Evolutionary conservation across 129 eudicot genomes (phyloP), one percentile per base, ranked within the genome.

Genomic region (Lactuca sativa): DNA sequence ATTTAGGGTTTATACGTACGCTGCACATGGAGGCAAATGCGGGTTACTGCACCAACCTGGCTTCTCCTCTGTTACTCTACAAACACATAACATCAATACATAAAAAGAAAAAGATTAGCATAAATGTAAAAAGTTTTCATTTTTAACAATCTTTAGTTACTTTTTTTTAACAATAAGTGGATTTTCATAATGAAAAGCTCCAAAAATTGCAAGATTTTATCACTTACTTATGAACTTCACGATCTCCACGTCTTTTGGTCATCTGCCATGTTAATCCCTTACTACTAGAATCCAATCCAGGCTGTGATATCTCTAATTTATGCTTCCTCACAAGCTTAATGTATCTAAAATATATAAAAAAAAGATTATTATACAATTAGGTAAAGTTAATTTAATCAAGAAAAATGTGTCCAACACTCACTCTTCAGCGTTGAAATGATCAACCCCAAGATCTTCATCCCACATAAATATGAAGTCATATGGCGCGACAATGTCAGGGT

Each of bases 381-480:
- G 38, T 32, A 10, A 6, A 33, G 60, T 44, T 10, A 9, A 44
- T 69, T 36, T 25, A 25, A 25, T 25, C 30, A 25, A 25, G 30
- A 25, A 25, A 25, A 25, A 25, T 25, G 30, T 25, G 30, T 25
- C 30, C 30, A 1, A 66, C 34, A 78, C 95, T 85, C 58, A 93
- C 97, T 93, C 88, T 79, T 93, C 96, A 17, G 92, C 95, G 63
- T 93, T 57, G 63, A 89, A 93, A 85, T 89, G 73, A 72, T 93
- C 88, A 32, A 93, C 90, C 59, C 98, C 98, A 33, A 93, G 91
- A 73, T 93, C 98, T 84, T 93, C 98, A 43, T 93, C 98, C 98
- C 97, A 93, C 7, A 93, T 82, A 80, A 93, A 93, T 74, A 93
- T 83, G 81, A 77, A 93, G 64, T 93, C 98, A 71, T 93, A 93